Percentiles rank a stretch among this genome's conserved stretches.
These are phyloP conservation scores for Phaeosphaeria sp. DNA, from an alignment of 2,329 filamentous ascomycete species.

Conservation along the genomic window DNA sequence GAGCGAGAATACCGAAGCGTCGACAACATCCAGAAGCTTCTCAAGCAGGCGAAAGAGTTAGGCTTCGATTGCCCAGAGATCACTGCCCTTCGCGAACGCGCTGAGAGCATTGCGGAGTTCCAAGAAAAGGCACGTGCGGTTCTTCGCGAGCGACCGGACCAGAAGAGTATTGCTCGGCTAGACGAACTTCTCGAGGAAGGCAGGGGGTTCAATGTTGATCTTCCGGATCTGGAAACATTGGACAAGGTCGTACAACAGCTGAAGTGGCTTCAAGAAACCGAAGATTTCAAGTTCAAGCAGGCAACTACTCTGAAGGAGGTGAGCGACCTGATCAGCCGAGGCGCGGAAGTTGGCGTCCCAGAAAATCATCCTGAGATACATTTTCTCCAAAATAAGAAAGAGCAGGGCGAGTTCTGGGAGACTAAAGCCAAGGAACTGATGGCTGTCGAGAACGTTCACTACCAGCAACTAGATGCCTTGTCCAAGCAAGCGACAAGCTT, in stretches of 20 bases:
- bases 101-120: conserved; percentile 83
- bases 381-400: conserved; percentile 76
- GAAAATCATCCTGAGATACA: conserved; percentile 80
- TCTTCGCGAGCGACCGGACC: conserved; percentile 63
- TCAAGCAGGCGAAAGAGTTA: conserved; percentile 82
- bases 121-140: conserved; percentile 76
- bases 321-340: conserved; percentile 76
- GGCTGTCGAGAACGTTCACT: conserved; percentile 88
- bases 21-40: conserved; percentile 83
- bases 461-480: conserved; percentile 90
- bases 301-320: conserved; percentile 78
- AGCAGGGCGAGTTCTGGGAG: conserved; percentile 86
- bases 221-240: conserved; percentile 84
- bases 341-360: conserved; percentile 77
- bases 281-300: conserved; percentile 66
- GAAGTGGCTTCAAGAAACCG: conserved; percentile 85
- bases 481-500: conserved; percentile 81
- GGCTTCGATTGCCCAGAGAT: conserved; percentile 96
- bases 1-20: conserved; percentile 86
- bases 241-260: conserved; percentile 82
- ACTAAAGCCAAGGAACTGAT: conserved; percentile 91
- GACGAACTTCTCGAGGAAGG: conserved; percentile 92
- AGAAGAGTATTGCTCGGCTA: conserved; percentile 70
- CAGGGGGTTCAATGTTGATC: conserved; percentile 87
- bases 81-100: conserved; percentile 80